phyloP scores from a whole-genome alignment of 495 filamentous ascomycete genomes.

The Cercophora sp. region DNA sequence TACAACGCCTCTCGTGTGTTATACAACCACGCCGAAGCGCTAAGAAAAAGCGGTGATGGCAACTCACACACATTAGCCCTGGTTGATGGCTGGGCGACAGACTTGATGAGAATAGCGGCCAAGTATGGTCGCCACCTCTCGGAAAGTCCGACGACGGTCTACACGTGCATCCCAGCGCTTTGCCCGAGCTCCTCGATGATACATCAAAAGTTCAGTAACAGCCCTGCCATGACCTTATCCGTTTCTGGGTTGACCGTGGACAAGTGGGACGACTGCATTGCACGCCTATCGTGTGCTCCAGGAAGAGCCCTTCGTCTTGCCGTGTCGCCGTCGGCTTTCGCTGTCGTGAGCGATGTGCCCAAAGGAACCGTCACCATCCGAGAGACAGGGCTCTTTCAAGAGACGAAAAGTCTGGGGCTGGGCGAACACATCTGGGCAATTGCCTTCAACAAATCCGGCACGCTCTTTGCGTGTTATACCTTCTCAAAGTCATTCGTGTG shows the following conservation, averaged over 20 bases:
- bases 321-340: not conserved
- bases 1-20: not conserved
- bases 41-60: not conserved
- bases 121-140: slow-evolving; percentile 7
- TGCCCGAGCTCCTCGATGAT: slow-evolving; percentile 7
- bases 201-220: slow-evolving; percentile 4
- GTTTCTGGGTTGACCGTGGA: not conserved
- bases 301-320: not conserved
- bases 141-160: not conserved
- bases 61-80: not conserved
- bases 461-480: slow-evolving; percentile 7
- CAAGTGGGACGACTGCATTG: slow-evolving; percentile 9
- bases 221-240: not conserved
- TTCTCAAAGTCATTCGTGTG: not conserved
- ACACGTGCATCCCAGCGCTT: slow-evolving; percentile 10
- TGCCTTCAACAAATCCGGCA: slow-evolving; percentile 2
- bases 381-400: slow-evolving; percentile 7
- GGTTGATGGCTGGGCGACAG: slow-evolving; percentile 3
- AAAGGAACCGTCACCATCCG: not conserved
- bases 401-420: not conserved
- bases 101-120: slow-evolving; percentile 8
- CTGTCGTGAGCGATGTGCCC: not conserved
- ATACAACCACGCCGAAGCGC: not conserved
- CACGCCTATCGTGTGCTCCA: not conserved
- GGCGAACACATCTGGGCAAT: not conserved